Evolutionary conservation across 148 eudicot genomes (phyloP).

Genomic region (Beta vulgaris): DNA sequence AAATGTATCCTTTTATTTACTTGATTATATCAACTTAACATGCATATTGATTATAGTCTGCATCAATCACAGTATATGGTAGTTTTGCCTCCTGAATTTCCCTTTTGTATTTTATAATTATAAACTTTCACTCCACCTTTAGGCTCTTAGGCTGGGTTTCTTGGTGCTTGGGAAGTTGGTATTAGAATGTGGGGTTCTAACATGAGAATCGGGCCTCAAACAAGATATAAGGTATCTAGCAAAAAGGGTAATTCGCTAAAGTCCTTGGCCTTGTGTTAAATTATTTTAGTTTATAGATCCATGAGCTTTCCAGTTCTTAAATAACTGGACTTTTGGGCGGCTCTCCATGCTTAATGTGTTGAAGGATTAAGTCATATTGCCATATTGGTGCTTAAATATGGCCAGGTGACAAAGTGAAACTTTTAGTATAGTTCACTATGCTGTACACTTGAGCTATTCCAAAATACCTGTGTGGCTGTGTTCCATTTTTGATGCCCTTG

Average conservation of each 20-base stretch:
- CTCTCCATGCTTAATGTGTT: not conserved
- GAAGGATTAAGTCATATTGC: not conserved
- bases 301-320: not conserved
- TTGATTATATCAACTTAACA: not conserved
- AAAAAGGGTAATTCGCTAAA: not conserved
- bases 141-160: not conserved
- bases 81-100: not conserved
- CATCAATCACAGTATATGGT: not conserved
- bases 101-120: not conserved
- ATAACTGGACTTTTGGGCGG: not conserved
- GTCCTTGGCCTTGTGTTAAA: not conserved
- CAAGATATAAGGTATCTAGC: not conserved
- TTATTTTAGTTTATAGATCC: not conserved
- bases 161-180: too few species aligned
- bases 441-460: not conserved
- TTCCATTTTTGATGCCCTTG: slow-evolving; percentile 26
- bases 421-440: not conserved
- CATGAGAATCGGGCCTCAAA: not conserved
- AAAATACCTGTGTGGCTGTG: not conserved
- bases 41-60: not conserved
- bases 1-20: slow-evolving; percentile 36
- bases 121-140: not conserved
- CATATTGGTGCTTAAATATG: not conserved
- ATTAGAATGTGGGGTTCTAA: not conserved
- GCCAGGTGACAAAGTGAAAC: too few species aligned